Evolutionary conservation across 352 stramenopile species (phyloP).

Genomic region (Globisporangium megalacanthum): DNA sequence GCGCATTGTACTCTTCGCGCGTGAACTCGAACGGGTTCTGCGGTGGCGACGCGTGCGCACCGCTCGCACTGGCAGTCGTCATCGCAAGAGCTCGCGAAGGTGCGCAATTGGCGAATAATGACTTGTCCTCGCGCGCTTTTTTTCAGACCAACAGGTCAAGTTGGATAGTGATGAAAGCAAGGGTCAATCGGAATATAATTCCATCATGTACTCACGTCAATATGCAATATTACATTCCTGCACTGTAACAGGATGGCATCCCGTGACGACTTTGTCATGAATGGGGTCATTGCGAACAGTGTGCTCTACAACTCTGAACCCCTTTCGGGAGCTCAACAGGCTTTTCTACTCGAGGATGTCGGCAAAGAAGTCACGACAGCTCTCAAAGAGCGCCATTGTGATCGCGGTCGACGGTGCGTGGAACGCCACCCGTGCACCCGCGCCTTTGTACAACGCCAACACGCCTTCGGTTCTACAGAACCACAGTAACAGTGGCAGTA

Average conservation of each 20-base stretch:
- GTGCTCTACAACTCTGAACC: neutral
- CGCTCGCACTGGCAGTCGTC: neutral
- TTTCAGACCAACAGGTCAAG: too few species aligned
- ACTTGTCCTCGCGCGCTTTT: too few species aligned
- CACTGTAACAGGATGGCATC: too few species aligned
- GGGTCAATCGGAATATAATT: too few species aligned
- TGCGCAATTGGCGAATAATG: neutral
- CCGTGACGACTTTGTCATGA: too few species aligned
- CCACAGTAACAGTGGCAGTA: conserved; percentile 16
- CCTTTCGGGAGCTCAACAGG: neutral
- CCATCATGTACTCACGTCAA: too few species aligned
- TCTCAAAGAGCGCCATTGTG: conserved; percentile 97
- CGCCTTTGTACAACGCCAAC: conserved; percentile 92
- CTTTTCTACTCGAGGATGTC: conserved; percentile 26
- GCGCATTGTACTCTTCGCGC: conserved; percentile 57
- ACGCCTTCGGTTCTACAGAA: conserved; percentile 73
- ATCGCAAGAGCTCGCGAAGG: too few species aligned
- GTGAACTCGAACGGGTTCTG: conserved; percentile 68
- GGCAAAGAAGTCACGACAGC: conserved; percentile 58
- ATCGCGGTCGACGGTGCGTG: conserved; percentile 95
- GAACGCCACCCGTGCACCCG: conserved; percentile 92
- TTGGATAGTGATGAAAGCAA: too few species aligned
- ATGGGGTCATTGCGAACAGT: too few species aligned
- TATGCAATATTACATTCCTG: too few species aligned
- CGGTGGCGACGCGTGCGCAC: conserved; percentile 11